Evolutionary conservation across 345 rosid species (phyloP).

Genomic region (Eucalyptus erythrocorys): DNA sequence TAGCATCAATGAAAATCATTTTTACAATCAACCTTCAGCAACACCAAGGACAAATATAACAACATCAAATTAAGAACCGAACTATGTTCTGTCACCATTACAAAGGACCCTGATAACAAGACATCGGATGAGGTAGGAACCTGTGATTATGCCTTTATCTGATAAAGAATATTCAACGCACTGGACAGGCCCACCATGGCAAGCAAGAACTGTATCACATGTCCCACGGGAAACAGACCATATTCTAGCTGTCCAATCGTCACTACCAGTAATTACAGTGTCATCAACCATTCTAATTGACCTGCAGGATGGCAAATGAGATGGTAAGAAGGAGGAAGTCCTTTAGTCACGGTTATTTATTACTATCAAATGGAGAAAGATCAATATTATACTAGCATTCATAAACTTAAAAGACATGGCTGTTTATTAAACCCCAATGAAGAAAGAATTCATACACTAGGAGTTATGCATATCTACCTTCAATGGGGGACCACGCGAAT

Average conservation of each 20-base stretch:
- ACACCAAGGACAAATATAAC: not conserved
- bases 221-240: conserved; percentile 95
- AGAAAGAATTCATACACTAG: not conserved
- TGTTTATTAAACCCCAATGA: not conserved
- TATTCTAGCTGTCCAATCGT: conserved; percentile 99
- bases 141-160: conserved; percentile 95
- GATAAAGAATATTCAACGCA: conserved; percentile 73
- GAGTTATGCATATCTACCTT: not conserved
- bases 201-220: conserved; percentile 87
- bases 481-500: not conserved
- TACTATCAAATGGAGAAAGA: not conserved
- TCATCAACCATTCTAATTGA: conserved; percentile 94
- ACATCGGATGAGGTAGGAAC: conserved; percentile 11
- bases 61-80: not conserved
- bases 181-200: conserved; percentile 90
- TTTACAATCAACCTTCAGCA: not conserved
- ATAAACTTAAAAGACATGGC: not conserved
- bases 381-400: not conserved
- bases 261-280: conserved; percentile 89
- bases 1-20: not conserved
- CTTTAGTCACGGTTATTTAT: not conserved
- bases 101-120: not conserved
- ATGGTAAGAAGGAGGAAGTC: not conserved
- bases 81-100: not conserved
- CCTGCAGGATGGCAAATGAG: conserved; percentile 33